Evolutionary conservation across 768 basidiomycete species (phyloP), one percentile per base, ranked within the genome.

Genomic region (Sutorius australiensis): DNA sequence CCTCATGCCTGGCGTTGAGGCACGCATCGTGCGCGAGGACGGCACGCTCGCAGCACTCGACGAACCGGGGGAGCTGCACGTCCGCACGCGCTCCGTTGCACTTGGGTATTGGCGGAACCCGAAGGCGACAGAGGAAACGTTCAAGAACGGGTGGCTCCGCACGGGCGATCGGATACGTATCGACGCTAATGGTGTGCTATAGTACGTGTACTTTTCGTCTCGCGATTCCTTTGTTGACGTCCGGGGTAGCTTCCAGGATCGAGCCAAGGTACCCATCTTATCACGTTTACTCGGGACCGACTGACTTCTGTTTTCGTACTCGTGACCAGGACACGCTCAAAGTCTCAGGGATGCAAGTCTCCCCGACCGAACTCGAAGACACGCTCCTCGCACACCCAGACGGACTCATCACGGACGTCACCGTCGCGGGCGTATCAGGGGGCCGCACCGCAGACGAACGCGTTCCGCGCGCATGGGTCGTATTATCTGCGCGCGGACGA

Each of bases 381-480:
- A 77, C 76, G 21, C 70, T 92, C 2, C 75, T 84, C 17, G 74
- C 73, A 0, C 81, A 91, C 36, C 86, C 88, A 0, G 76, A 77
- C 8, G 72, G 72, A 16, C 75, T 89, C 43, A 78, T 91, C 53
- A 68, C 64, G 9, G 90, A 92, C 56, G 86, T 74, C 13, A 75
- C 78, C 1, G 89, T 92, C 16, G 87, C 85, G 0, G 89, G 89
- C 13, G 86, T 92, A 2, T 78, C 74, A 17, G 87, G 87, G 27
- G 86, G 83, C 0, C 82, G 84, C 3, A 84, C 84, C 0, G 73
- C 75, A 0, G 87, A 89, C 61, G 89, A 91, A 70, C 83, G 82
- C 60, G 75, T 86, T 1, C 89, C 89, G 0, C 80, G 83, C 1
- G 90, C 90, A 2, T 92, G 89, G 89, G 61, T 92, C 39, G 86